phyloP scores from a whole-genome alignment of 2,329 filamentous ascomycete species.

The Penicillium nordicum region DNA sequence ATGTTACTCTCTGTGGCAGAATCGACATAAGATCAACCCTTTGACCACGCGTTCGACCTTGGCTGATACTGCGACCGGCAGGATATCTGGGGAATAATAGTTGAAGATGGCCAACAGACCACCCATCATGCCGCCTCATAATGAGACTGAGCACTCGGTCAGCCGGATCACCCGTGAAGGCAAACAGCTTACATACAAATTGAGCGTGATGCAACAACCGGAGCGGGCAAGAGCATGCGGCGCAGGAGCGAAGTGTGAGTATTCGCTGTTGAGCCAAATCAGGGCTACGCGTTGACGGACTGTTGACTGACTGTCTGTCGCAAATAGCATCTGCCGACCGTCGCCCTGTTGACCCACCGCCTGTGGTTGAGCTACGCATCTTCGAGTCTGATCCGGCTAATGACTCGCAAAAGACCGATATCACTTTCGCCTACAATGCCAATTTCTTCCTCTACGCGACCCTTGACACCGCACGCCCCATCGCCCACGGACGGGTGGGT shows the following conservation, averaged over 20 bases:
- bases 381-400: constrained; percentile 61
- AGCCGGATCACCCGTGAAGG: constrained; percentile 68
- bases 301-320: not conserved
- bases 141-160: constrained; percentile 54
- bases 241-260: constrained; percentile 87
- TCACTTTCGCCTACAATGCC: constrained; percentile 89
- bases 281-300: not conserved
- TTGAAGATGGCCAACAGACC: constrained; percentile 43
- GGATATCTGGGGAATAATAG: not conserved
- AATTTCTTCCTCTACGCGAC: constrained; percentile 98
- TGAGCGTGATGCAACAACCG: constrained; percentile 89
- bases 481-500: constrained; percentile 75
- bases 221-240: constrained; percentile 92
- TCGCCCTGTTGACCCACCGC: constrained; percentile 88
- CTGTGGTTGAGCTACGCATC: constrained; percentile 86
- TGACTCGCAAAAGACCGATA: constrained; percentile 61
- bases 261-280: not conserved
- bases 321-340: constrained; percentile 73
- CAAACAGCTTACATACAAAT: constrained; percentile 72
- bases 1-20: not conserved
- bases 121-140: constrained; percentile 41
- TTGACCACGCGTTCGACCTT: not conserved
- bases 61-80: constrained; percentile 14
- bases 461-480: constrained; percentile 76
- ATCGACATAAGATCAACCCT: not conserved